Base-by-base conservation (phyloP, 2,329 filamentous ascomycete genomes). In the Alternaria brassicae region DNA sequence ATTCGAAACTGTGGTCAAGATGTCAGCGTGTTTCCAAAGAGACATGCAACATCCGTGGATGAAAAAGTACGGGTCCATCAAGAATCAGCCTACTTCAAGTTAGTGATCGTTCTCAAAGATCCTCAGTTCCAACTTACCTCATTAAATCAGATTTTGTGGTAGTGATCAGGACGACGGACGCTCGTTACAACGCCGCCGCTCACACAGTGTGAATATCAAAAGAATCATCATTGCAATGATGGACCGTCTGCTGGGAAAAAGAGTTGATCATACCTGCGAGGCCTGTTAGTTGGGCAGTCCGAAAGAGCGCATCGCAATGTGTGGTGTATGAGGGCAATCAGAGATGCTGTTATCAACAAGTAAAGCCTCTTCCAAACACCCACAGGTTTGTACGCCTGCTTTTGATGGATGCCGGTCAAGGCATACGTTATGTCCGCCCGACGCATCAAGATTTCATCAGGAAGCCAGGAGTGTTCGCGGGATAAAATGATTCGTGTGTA, bases 291-390 rank as follows among this genome's bases (percentile, higher is more conserved):
- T 42, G 44, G 9, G 41, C 21, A 63, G 64, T 45, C 41, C 42
- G 34, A 52, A 39, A 41, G 58, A 23, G 6, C 23, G 42, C 60
- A 36, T 48, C 30, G 36, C 34, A 53, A 51, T 37, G 44, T 36
- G 41, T 58, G 52, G 56, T 28, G 37, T 53, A 42, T 62, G 25
- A 60, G 60, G 72, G 66, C 69, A 70, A 81, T 88, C 86, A 88
- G 86, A 85, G 84, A 88, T 86, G 86, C 87, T 79, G 82, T 88
- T 88, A 83, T 89, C 86, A 88, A 88, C 86, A 88, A 88, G 84
- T 84, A 84, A 79, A 76, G 82, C 83, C 80, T 72, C 76, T 73
- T 72, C 72, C 77, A 71, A 77, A 78, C 82, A 84, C 76, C 84
- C 82, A 82, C 85, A 84, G 81, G 84, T 86, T 88, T 88, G 86